These are phyloP conservation scores for Zygosaccharomyces sapae DNA, from an alignment of 1,139 yeast species.

Conservation along the genomic window DNA sequence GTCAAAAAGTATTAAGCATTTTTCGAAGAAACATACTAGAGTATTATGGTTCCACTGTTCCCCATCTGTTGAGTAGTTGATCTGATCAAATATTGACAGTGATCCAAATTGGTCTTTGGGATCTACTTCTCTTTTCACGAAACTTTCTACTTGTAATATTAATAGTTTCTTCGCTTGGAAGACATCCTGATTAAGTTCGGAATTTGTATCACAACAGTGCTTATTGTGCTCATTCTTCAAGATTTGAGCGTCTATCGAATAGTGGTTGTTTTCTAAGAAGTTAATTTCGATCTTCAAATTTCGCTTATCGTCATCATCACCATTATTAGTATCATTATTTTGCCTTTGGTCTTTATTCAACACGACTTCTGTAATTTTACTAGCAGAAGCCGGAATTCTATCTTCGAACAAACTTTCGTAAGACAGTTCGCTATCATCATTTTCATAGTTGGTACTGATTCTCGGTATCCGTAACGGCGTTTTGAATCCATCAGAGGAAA, in stretches of 20 bases:
- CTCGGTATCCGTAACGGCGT: conserved; percentile 11
- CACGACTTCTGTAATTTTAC: not conserved
- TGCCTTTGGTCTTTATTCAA: not conserved
- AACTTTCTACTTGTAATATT: conserved; percentile 7
- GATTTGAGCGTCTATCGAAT: not conserved
- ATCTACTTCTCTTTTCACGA: conserved; percentile 10
- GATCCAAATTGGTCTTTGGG: conserved; percentile 10
- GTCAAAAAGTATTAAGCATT: conserved; percentile 23
- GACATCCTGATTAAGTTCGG: not conserved
- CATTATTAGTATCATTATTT: not conserved
- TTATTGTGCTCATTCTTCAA: conserved; percentile 1
- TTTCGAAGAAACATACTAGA: conserved; percentile 17
- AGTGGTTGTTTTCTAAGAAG: not conserved
- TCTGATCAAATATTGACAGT: conserved; percentile 16
- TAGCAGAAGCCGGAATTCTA: not conserved
- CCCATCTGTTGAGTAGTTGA: conserved; percentile 28
- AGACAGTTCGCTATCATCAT: conserved; percentile 1
- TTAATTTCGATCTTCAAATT: conserved; percentile 7
- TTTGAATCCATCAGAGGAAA: conserved; percentile 30
- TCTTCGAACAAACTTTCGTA: conserved; percentile 3
- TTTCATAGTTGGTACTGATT: conserved; percentile 2
- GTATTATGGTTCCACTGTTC: conserved; percentile 26
- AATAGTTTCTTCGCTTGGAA: conserved; percentile 3
- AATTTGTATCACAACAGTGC: not conserved
- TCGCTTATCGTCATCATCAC: not conserved